Base-by-base conservation (phyloP, 176 grass and related monocot genomes). In the Luzula sylvatica region DNA sequence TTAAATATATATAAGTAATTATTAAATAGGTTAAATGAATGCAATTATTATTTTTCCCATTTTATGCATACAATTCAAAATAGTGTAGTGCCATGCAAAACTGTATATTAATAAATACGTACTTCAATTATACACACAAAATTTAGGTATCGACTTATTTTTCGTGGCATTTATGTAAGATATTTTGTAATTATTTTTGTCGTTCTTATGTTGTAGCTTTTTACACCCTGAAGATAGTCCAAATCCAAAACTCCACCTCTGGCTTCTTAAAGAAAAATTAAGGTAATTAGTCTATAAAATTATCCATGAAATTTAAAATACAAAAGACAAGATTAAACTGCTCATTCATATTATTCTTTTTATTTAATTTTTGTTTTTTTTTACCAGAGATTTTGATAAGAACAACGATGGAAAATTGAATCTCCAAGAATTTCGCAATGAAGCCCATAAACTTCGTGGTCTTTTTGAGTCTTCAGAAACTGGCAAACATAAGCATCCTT, bases 251-350 rank as follows among this genome's bases (percentile, higher is more conserved):
- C 20, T 68, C 35, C 48, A 15, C 4, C 26, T 56, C 4, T 82
- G 79, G 79, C 16, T 83, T 12, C 20, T 68, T 8, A 48, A 78
- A 42, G 50, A 78, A n/a, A 77, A 77, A 26, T 13, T 83, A 26
- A 77, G 62, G 79, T 61, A 77, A 23, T 42, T 1, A 13, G 1
- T 12, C 12, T 20, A 43, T 18, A 17, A 22, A 52, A 26, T 49
- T 11, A 42, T 20, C 32, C 12, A 4, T n/a, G n/a, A n/a, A n/a
- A n/a, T n/a, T n/a, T n/a, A n/a, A n/a, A n/a, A n/a, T n/a, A n/a
- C n/a, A n/a, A n/a, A n/a, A n/a, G n/a, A n/a, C n/a, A n/a, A n/a
- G n/a, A n/a, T n/a, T n/a, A n/a, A n/a, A n/a, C n/a, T n/a, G 0
- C 0, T 66, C 7, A 26, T 5, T 18, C 22, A 38, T 3, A 11